These are phyloP conservation scores for Rhinocladiella similis DNA, from an alignment of 2,329 filamentous ascomycete species.

Conservation along the genomic window DNA sequence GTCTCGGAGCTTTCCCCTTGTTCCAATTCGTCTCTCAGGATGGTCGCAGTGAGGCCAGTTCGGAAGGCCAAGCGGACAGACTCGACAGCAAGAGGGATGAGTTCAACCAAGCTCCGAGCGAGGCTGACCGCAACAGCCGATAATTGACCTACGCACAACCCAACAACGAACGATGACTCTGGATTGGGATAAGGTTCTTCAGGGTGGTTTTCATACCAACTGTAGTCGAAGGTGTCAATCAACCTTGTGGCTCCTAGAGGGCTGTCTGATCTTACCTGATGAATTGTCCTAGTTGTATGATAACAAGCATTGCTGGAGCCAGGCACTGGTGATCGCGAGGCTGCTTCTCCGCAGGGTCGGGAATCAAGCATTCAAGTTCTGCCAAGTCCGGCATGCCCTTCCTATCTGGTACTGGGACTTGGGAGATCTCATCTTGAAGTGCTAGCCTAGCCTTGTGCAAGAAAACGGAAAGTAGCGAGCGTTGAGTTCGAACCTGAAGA, in stretches of 20 bases:
- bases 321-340: conserved; percentile 1
- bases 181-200: conserved; percentile 26
- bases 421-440: conserved; percentile 2
- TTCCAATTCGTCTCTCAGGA: conserved; percentile 45
- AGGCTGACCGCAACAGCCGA: conserved; percentile 46
- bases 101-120: conserved; percentile 39
- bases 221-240: conserved; percentile 20
- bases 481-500: not conserved
- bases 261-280: not conserved
- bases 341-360: not conserved
- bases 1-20: conserved; percentile 18
- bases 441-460: conserved; percentile 1
- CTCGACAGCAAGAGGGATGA: conserved; percentile 44
- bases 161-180: conserved; percentile 37
- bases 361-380: not conserved
- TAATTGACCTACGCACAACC: conserved; percentile 48
- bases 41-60: conserved; percentile 44
- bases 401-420: not conserved
- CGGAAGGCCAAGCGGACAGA: conserved; percentile 48
- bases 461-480: conserved; percentile 2
- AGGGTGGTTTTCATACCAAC: conserved; percentile 31
- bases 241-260: not conserved
- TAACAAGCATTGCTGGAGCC: conserved; percentile 1
- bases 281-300: conserved; percentile 3
- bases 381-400: conserved; percentile 1